Evolutionary conservation across 2,329 filamentous ascomycete species (phyloP).

Genomic region (Diaporthe amygdali): DNA sequence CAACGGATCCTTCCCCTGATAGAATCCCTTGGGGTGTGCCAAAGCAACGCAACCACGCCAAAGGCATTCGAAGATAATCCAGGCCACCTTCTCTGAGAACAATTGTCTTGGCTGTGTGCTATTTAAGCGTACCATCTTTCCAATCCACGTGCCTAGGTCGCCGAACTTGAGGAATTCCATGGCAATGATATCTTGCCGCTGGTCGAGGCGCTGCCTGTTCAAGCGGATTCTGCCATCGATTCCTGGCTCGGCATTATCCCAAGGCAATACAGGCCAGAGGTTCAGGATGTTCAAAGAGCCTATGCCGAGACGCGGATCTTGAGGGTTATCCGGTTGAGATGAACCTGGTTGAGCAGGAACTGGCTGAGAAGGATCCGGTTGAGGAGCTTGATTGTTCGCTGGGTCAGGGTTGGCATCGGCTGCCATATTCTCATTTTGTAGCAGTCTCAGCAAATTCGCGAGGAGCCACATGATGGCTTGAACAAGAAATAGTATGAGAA

Average conservation of each 20-base stretch:
- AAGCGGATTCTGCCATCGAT: not conserved
- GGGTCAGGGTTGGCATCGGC: not conserved
- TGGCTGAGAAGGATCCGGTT: not conserved
- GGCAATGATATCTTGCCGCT: not conserved
- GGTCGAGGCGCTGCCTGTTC: not conserved
- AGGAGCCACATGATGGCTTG: not conserved
- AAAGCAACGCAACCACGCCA: not conserved
- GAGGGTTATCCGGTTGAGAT: not conserved
- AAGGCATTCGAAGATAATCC: constrained; percentile 11
- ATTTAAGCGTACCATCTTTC: not conserved
- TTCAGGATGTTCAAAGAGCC: not conserved
- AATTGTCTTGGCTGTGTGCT: not conserved
- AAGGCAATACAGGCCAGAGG: not conserved
- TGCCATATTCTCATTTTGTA: not conserved
- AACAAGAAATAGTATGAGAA: no score
- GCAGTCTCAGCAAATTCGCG: not conserved
- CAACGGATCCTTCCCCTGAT: not conserved
- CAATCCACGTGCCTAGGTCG: constrained; percentile 5
- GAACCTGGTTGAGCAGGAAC: not conserved
- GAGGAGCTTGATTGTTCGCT: not conserved
- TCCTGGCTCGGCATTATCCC: not conserved
- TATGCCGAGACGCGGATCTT: no score
- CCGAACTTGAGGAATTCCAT: not conserved
- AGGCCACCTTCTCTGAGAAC: not conserved
- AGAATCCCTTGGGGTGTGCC: not conserved